Conservation (phyloP, 257 asterid species). For the Sherardia arvensis region DNA sequence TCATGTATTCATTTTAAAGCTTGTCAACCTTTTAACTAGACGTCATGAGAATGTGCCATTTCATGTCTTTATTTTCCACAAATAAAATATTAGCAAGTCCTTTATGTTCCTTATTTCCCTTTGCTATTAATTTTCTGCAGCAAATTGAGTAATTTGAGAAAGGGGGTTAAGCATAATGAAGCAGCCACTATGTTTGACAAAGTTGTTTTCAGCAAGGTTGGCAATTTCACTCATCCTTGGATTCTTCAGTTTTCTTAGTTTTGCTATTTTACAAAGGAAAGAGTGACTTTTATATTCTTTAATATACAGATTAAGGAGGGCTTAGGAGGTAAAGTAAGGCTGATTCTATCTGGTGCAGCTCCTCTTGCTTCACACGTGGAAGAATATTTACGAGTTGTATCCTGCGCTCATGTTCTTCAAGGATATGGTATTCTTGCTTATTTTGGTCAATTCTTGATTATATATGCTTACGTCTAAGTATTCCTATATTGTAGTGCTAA, state of each 20-base stretch:
- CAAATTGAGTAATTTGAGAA: slow-evolving; percentile 62
- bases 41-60: neutral
- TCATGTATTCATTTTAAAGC: neutral
- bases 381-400: slow-evolving; percentile 74
- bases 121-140: slow-evolving; percentile 28
- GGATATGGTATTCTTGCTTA: slow-evolving; percentile 69
- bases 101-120: slow-evolving; percentile 1
- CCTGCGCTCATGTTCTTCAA: slow-evolving; percentile 79
- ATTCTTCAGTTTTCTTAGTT: neutral
- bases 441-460: neutral
- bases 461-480: neutral
- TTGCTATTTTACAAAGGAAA: neutral
- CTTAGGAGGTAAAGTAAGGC: slow-evolving; percentile 78
- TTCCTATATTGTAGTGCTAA: neutral
- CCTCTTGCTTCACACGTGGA: slow-evolving; percentile 96
- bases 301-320: slow-evolving; percentile 71
- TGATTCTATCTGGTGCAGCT: slow-evolving; percentile 95
- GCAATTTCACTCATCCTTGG: slow-evolving; percentile 4
- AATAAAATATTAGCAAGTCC: neutral
- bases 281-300: neutral
- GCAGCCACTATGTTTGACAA: slow-evolving; percentile 78
- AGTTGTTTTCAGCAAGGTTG: slow-evolving; percentile 81
- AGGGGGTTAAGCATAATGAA: slow-evolving; percentile 53
- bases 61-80: neutral
- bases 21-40: neutral